Base-by-base conservation (phyloP, 352 stramenopile genomes). In the Thraustotheca clavata region DNA sequence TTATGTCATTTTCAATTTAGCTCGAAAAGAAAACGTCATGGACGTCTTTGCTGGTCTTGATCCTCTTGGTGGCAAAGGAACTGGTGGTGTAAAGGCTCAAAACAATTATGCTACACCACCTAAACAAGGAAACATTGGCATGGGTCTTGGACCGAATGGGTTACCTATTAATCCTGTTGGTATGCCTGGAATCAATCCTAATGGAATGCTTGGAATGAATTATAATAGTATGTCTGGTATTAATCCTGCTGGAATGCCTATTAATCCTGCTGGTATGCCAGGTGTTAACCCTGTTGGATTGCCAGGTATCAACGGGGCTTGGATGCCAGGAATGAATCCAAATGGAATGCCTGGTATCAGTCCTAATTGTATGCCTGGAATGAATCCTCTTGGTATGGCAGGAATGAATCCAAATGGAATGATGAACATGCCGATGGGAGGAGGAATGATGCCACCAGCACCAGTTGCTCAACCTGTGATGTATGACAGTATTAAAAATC, bases 401-500 rank as follows among this genome's bases (percentile, higher is more conserved):
- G 52, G 14, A 24, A 52, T 24, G n/a, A 12, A 20, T 20, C 12
- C 49, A 31, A 16, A 16, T 47, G 18, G 31, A 18, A 22, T 57
- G 14, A n/a, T 14, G 2, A 54, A 61, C 38, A 20, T n/a, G 22
- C n/a, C n/a, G n/a, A 61, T 62, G 57, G 57, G 35, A 40, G 33
- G 46, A 14, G 31, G 54, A n/a, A 66, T 60, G 46, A 31, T 29
- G 14, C 69, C 68, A 35, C 33, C 47, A 54, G 33, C 74, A 70
- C 18, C 68, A 43, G 7, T 67, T 14, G 47, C 73, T 77, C 69
- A 72, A 22, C 76, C 74, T 2, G 71, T 87, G 55, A 87, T 89
- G 76, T 89, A 89, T 71, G 80, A 89, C 69, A 89, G 83, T 67
- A 89, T 88, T 73, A 87, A 87, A 75, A 88, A 89, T 63, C 67